A percentile compares a stretch with the other conserved stretches of the same genome.
Conservation (phyloP, 495 filamentous ascomycete genomes). For the Lasiosphaeria miniovina region DNA sequence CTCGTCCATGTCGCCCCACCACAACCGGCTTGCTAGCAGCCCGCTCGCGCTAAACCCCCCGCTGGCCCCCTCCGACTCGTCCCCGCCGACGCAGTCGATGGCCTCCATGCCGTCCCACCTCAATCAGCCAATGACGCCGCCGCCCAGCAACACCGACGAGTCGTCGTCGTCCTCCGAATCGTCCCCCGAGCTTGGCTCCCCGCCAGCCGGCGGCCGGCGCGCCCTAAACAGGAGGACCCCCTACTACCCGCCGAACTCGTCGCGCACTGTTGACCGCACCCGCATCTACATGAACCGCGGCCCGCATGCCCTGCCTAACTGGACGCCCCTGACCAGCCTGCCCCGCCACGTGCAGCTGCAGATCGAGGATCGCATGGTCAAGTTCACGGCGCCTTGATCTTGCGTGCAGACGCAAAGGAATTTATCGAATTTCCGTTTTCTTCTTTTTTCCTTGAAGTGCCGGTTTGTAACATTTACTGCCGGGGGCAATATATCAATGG, state of each 20-base stretch:
- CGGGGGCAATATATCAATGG: no score
- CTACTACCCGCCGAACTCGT: slow-evolving; percentile 29
- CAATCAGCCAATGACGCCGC: background rate
- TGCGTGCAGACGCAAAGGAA: background rate
- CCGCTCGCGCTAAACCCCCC: background rate
- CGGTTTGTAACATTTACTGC: no score
- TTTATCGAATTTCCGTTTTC: no score
- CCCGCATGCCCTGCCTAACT: slow-evolving; percentile 23
- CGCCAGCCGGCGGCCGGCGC: slow-evolving; percentile 1
- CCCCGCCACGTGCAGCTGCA: slow-evolving; percentile 18
- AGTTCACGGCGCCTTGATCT: slow-evolving; percentile 10
- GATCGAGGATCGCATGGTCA: slow-evolving; percentile 21
- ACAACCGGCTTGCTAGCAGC: background rate
- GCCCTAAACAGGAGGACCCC: slow-evolving; percentile 14
- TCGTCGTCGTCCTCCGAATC: background rate
- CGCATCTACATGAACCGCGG: slow-evolving; percentile 24
- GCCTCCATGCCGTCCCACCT: background rate
- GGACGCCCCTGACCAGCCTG: slow-evolving; percentile 25
- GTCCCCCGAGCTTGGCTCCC: background rate
- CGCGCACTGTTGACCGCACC: slow-evolving; percentile 15
- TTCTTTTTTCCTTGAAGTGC: no score
- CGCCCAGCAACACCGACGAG: background rate
- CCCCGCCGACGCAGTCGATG: background rate
- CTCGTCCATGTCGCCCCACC: background rate
- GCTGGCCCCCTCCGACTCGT: no score